Evolutionary conservation across 1,284 basidiomycete genomes (phyloP), one percentile per base, ranked within the genome.

Genomic region (Boletellus dicymbophilus): DNA sequence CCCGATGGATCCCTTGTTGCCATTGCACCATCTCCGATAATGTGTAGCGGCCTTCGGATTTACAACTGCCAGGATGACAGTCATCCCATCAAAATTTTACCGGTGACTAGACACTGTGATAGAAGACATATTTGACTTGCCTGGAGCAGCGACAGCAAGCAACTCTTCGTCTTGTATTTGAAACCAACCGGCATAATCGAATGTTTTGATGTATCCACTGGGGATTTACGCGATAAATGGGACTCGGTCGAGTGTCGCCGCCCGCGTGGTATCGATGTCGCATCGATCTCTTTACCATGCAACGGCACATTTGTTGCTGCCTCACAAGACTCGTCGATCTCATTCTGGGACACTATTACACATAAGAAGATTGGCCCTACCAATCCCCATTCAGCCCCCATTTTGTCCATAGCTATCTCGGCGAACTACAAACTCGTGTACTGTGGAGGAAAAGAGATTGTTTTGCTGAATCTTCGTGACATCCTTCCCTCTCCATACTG

Each of bases 331-430:
- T 31, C 21, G 6, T 31, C 40, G 12, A 13, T 31, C 18, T 42
- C 40, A 4, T 42, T 42, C 28, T 42, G 28, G 40, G 40, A 42
- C 21, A 21, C 28, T 16, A 11, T 12, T 3, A 42, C 28, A 6
- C 21, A 28, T 28, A 28, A n/a, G 8, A 9, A 42, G 23, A 31
- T 42, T 23, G 50, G 54, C 25, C 11, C 46, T 15, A 7, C 40
- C n/a, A 27, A 6, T 53, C 13, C 20, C 11, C 34, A 16, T 37
- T 9, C 18, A 10, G 7, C 52, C 11, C 21, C 23, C 30, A 16
- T 57, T 28, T 6, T 10, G 6, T 54, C 51, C 9, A 46, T 57
- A 21, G 46, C 46, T 5, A 37, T 56, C 18, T 57, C 51, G 6
- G 8, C 15, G 8, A 37, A 41, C 3, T 33, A 40, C 7, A 38